Base-by-base conservation (phyloP, 305 asterid genomes). In the Striga hermonthica region DNA sequence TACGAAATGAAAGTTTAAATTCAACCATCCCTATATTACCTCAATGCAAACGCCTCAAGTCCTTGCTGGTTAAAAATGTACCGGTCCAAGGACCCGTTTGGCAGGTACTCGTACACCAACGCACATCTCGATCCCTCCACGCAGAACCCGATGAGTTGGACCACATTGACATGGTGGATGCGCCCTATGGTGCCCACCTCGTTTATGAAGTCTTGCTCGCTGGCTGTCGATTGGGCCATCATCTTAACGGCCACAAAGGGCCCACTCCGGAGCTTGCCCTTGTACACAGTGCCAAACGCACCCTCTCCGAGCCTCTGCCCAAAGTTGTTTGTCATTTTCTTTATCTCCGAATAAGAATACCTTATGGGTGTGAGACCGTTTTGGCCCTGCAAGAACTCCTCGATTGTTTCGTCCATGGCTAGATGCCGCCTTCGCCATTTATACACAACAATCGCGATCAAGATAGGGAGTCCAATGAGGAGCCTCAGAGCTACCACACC, bases 111-210 rank as follows among this genome's bases (percentile, higher is more conserved):
- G 0, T 84, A 84, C 12, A 86, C 75, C 31, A 84, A 85, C 15
- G 79, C 88, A 39, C 84, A 48, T 67, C 55, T 74, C 0, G 11
- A 50, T 62, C 83, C 83, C 12, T 81, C 81, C 10, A 79, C 79
- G 40, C 89, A 84, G 38, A 55, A 86, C 43, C 95, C 89, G 0
- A 79, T 79, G 36, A 86, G 54, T 0, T 82, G 82, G 10, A 86
- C 86, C 64, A 86, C 73, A 16, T 84, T 81, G 0, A 52, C 14
- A 40, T 82, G 85, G 3, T 86, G 86, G 50, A 86, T 82, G 54
- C 68, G 69, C 3, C 89, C 87, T 41, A 86, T 78, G 49, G 76
- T 81, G 9, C 79, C 79, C 8, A 84, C 89, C 69, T 78, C 89
- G 54, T 60, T 70, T 31, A 81, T 76, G 72, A 84, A 86, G 15